Evolutionary conservation across 2,329 filamentous ascomycete species (phyloP).

Genomic region (Fusarium guadeloupense): DNA sequence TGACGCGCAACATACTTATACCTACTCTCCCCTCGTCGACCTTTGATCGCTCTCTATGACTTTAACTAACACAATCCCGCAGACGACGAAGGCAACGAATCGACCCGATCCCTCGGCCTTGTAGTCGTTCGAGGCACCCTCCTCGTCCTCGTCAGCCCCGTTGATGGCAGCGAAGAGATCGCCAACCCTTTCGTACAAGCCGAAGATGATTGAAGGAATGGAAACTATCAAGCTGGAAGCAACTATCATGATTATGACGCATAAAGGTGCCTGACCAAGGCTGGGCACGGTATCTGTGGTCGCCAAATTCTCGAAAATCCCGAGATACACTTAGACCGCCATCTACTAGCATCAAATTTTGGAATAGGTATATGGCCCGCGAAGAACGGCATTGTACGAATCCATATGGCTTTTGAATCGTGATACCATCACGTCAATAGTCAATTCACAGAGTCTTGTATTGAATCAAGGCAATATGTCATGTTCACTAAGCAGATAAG

Average conservation of each 20-base stretch:
- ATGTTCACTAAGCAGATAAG: conserved; percentile 31
- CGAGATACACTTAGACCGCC: conserved; percentile 1
- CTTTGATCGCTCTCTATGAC: neutral
- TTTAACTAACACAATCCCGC: conserved; percentile 8
- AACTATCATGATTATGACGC: conserved; percentile 7
- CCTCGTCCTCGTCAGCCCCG: conserved; percentile 89
- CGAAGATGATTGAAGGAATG: conserved; percentile 65
- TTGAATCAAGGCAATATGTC: conserved; percentile 38
- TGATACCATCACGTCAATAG: conserved; percentile 8
- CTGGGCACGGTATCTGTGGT: neutral
- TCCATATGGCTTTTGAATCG: conserved; percentile 1
- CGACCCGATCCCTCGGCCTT: conserved; percentile 80
- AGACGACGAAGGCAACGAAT: conserved; percentile 95
- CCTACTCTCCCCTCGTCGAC: neutral
- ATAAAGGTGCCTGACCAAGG: neutral
- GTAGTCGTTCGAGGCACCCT: conserved; percentile 92
- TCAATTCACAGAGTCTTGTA: conserved; percentile 15
- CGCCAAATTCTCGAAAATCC: neutral
- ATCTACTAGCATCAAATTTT: conserved; percentile 17
- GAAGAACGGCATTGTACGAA: neutral
- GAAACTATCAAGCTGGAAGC: conserved; percentile 11
- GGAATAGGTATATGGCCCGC: conserved; percentile 11
- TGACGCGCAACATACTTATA: conserved; percentile 33
- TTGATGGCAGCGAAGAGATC: conserved; percentile 95
- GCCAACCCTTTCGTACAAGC: conserved; percentile 88